Evolutionary conservation across 1,284 basidiomycete genomes (phyloP), one percentile per base, ranked within the genome.

Genomic region (Tylopilus orsonianus): DNA sequence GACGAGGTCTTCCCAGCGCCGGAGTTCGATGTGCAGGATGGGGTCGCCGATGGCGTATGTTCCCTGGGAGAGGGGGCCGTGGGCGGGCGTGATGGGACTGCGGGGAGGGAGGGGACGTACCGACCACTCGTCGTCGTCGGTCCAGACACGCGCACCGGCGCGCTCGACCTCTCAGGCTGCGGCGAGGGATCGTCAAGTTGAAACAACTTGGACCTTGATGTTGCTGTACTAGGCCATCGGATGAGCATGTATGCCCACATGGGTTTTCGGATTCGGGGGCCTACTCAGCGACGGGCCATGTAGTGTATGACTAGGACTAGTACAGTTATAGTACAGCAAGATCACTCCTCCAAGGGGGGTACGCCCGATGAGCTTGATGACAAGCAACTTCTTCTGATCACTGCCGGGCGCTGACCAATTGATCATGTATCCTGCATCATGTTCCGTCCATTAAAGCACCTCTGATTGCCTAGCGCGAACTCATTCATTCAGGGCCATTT

Each of bases 1-100:
- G 35, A 98, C 93, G 22, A 97, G 69, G 64, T 99, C 95, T 19
- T 95, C 94, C 97, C 96, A 99, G 43, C 96, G 79, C 5, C 96
- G 79, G 0, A 99, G 80, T 73, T 98, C 94, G 48, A 99, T 98
- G 67, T 99, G 96, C 34, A 98, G 74, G 49, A 99, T 96, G 0
- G 95, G 90, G 61, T 98, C 91, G 0, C 93, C 91, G 35, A 96
- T 80, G 53, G 78, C 79, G 55, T 79, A 86, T 66, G 66, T 68
- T 13, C 65, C 73, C 83, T 85, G 47, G 23, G 0, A 35, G 33
- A 4, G 14, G 10, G 13, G 13, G 16, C 35, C 14, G 5, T 39
- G 8, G 19, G 29, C 18, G 43, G 42, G 14, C n/a, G 22, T 7
- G 20, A 24, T 43, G n/a, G 16, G 18, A 45, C 20, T 2, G 9